Evolutionary conservation across 2,329 filamentous ascomycete genomes (phyloP).

Genomic region (Balansia obtecta): DNA sequence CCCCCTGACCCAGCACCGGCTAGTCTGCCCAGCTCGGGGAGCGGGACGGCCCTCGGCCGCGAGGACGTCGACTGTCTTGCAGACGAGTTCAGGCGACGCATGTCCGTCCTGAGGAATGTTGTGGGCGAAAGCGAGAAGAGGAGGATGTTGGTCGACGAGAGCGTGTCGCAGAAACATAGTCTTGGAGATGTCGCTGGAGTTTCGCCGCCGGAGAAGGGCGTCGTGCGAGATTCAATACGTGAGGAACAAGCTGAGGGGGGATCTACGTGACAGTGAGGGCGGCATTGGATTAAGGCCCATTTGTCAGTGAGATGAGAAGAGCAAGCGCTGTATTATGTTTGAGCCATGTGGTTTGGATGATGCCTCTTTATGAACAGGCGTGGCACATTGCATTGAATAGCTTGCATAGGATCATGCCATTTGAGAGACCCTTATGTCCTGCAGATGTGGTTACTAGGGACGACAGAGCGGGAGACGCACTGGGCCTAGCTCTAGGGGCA

Average conservation of each 20-base stretch:
- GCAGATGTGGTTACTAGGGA: too few relatives aligned
- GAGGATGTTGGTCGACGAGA: slow-evolving; percentile 17
- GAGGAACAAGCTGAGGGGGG: background rate
- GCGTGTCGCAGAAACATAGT: background rate
- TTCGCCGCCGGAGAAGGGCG: background rate
- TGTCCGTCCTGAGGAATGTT: slow-evolving; percentile 41
- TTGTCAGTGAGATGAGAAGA: background rate
- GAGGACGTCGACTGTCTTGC: slow-evolving; percentile 40
- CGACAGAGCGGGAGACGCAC: too few relatives aligned
- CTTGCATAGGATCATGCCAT: too few relatives aligned
- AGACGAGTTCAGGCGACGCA: slow-evolving; percentile 44
- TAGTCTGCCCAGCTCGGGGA: slow-evolving; percentile 17
- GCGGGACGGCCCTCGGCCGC: slow-evolving; percentile 19
- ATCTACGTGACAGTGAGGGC: background rate
- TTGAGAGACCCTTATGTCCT: too few relatives aligned
- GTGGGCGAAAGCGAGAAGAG: slow-evolving; percentile 38
- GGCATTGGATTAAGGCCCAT: background rate
- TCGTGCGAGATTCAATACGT: background rate
- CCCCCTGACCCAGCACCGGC: slow-evolving; percentile 14
- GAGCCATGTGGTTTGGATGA: too few relatives aligned
- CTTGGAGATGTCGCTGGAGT: background rate
- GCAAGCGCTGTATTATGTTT: background rate
- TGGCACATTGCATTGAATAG: too few relatives aligned
- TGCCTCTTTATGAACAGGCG: too few relatives aligned
- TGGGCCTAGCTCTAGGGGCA: too few relatives aligned